Evolutionary conservation across 345 rosid genomes (phyloP).

Genomic region (Noccaea caerulescens): DNA sequence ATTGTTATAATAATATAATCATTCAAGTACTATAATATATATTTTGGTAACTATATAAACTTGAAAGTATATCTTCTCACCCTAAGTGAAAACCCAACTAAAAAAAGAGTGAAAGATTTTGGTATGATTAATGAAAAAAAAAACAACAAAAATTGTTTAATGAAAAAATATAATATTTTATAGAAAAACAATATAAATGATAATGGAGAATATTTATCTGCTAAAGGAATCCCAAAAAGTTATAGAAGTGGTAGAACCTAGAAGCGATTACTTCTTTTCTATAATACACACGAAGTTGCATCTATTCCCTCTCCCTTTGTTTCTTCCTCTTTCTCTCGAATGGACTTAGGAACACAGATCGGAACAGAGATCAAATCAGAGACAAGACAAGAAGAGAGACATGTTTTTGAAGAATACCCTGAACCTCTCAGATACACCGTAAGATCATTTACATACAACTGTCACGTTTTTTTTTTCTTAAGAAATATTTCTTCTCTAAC

Average conservation of each 20-base stretch:
- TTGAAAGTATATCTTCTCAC: not conserved
- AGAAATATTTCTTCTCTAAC: not conserved
- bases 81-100: not conserved
- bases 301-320: constrained; percentile 27
- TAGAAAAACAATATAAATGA: not conserved
- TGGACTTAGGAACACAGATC: constrained; percentile 34
- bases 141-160: not conserved
- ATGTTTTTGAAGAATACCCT: constrained; percentile 39
- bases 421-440: constrained; percentile 74
- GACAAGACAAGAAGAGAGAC: constrained; percentile 43
- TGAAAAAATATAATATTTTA: not conserved
- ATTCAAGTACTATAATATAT: too few species aligned
- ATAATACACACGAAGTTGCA: constrained; percentile 36
- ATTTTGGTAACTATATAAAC: too few species aligned
- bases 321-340: constrained; percentile 25
- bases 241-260: constrained; percentile 5
- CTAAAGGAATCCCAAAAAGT: not conserved
- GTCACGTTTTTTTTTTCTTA: not conserved
- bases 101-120: not conserved
- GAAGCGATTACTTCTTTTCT: constrained; percentile 6
- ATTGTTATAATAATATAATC: too few species aligned
- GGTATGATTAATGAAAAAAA: too few species aligned
- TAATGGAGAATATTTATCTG: constrained; percentile 35
- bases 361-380: constrained; percentile 57
- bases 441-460: constrained; percentile 10